phyloP scores from a whole-genome alignment of 805 yeast species.

The Ogataea neopini region DNA sequence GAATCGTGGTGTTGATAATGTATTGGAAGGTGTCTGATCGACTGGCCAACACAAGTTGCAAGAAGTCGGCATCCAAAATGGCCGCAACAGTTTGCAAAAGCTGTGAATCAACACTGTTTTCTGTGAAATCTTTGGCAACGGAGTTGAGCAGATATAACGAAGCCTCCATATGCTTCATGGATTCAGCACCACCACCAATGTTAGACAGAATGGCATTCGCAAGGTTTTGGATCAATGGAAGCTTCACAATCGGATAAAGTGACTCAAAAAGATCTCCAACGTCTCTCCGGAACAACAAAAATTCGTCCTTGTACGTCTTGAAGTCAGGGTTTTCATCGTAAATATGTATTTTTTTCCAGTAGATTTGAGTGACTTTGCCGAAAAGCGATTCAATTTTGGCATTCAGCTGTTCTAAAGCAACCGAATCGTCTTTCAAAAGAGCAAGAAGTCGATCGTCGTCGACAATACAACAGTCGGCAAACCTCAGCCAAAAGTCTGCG shows the following conservation, averaged over 20 bases:
- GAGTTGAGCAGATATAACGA: slow-evolving; percentile 59
- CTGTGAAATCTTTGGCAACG: slow-evolving; percentile 53
- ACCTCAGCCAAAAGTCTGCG: slow-evolving; percentile 68
- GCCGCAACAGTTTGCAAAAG: slow-evolving; percentile 24
- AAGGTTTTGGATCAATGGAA: slow-evolving; percentile 48
- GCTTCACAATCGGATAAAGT: slow-evolving; percentile 64
- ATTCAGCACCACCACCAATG: slow-evolving; percentile 11
- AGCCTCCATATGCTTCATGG: slow-evolving; percentile 53
- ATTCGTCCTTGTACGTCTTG: slow-evolving; percentile 50
- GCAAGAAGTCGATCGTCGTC: slow-evolving; percentile 43
- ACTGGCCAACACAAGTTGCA: slow-evolving; percentile 21
- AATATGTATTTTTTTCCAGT: slow-evolving; percentile 66
- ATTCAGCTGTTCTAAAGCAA: slow-evolving; percentile 28
- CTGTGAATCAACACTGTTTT: slow-evolving; percentile 30
- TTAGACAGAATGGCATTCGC: slow-evolving; percentile 36
- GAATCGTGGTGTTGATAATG: slow-evolving; percentile 51
- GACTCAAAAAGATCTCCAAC: slow-evolving; percentile 77
- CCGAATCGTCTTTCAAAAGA: slow-evolving; percentile 38
- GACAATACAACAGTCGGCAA: slow-evolving; percentile 56
- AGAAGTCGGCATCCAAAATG: slow-evolving; percentile 34
- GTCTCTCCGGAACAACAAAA: slow-evolving; percentile 67
- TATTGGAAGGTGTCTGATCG: slow-evolving; percentile 23
- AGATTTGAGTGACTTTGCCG: slow-evolving; percentile 54
- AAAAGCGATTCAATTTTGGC: slow-evolving; percentile 43
- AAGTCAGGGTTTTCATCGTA: slow-evolving; percentile 38